Conservation (phyloP, 371 early-diverging fungal genomes). For the Thermomucor indicae-seudaticae region DNA sequence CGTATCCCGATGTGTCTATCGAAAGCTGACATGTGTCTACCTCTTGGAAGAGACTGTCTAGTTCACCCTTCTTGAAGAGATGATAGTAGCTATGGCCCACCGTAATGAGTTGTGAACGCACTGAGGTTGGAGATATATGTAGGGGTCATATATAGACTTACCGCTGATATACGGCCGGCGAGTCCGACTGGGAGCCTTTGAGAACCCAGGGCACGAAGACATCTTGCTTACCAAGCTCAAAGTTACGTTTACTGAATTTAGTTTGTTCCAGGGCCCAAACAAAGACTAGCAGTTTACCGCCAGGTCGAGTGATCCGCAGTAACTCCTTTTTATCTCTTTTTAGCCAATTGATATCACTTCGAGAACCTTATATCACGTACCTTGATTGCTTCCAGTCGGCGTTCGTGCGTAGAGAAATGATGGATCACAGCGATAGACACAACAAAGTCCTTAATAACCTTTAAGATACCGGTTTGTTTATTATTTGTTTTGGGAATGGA, state of each 20-base stretch:
- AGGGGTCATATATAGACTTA: too few species aligned
- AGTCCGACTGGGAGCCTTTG: too few species aligned
- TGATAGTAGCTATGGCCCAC: constrained; percentile 81
- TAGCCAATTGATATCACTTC: constrained; percentile 2
- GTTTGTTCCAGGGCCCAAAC: constrained; percentile 97
- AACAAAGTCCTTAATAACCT: constrained; percentile 70
- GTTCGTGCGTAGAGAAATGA: constrained; percentile 81
- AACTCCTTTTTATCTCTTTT: constrained; percentile 54
- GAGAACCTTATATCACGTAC: constrained; percentile 9
- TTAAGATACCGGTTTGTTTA: background rate
- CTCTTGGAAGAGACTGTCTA: constrained; percentile 61
- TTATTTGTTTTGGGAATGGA: background rate
- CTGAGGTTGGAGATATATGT: too few species aligned
- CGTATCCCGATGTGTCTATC: constrained; percentile 76
- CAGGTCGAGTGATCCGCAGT: constrained; percentile 65
- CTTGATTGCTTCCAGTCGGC: constrained; percentile 70
- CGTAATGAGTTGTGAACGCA: too few species aligned
- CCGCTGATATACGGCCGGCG: too few species aligned
- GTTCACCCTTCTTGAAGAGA: constrained; percentile 85
- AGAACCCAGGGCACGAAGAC: constrained; percentile 92
- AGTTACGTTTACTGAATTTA: constrained; percentile 64
- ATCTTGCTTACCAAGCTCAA: constrained; percentile 80
- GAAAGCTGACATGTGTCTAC: background rate
- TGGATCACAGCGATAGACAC: constrained; percentile 97
- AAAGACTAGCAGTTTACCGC: constrained; percentile 79